These are phyloP conservation scores for Termitomyces sp. DNA, from an alignment of 768 basidiomycete species.

Conservation along the genomic window DNA sequence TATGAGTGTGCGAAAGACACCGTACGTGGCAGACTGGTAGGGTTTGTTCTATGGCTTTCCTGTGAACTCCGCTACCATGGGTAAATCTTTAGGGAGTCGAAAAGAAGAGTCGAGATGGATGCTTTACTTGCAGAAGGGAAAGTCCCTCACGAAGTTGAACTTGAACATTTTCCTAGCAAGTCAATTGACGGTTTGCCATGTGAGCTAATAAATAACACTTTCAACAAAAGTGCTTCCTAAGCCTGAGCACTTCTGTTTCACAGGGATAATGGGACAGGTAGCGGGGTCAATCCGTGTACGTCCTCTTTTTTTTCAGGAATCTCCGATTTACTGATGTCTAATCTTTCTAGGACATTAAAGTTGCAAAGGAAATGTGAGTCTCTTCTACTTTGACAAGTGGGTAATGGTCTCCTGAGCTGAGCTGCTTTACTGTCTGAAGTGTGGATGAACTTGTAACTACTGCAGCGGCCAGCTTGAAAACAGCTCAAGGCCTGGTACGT, in stretches of 20 bases:
- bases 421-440: conserved; percentile 27
- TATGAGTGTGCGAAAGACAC: conserved; percentile 75
- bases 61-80: background rate
- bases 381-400: background rate
- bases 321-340: conserved; percentile 4
- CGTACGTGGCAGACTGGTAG: conserved; percentile 73
- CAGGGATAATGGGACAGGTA: conserved; percentile 81
- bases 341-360: conserved; percentile 60
- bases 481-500: conserved; percentile 38
- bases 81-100: conserved; percentile 47
- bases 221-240: background rate
- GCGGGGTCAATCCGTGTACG: conserved; percentile 63
- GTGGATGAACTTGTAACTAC: conserved; percentile 78
- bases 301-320: background rate
- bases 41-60: conserved; percentile 9
- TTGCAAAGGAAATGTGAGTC: conserved; percentile 79
- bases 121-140: conserved; percentile 56
- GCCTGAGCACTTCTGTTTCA: background rate
- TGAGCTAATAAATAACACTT: conserved; percentile 26
- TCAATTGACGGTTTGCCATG: conserved; percentile 55
- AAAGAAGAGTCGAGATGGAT: conserved; percentile 53
- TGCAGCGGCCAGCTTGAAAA: conserved; percentile 53
- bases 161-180: conserved; percentile 63
- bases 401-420: no score
- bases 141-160: conserved; percentile 72